Percentiles rank a stretch among this genome's conserved stretches.
Conservation (phyloP, 805 yeast genomes). For the Pichia cephalocereana region DNA sequence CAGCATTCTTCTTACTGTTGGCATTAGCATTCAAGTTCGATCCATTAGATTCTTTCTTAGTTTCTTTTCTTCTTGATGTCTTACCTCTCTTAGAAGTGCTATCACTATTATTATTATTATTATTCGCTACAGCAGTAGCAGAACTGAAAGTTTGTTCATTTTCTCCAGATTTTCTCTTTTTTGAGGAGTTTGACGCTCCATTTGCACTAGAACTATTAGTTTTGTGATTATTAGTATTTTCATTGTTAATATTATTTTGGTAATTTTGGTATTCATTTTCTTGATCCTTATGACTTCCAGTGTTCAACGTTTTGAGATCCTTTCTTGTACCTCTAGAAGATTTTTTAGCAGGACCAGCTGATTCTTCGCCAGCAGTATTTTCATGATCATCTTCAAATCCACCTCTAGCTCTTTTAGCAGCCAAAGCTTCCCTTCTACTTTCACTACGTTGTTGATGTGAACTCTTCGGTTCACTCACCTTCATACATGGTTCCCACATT, state of each 20-base stretch:
- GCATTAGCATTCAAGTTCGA: background rate
- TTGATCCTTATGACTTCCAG: background rate
- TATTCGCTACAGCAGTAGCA: background rate
- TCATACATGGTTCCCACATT: constrained; percentile 85
- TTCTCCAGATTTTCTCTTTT: background rate
- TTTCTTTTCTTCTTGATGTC: background rate
- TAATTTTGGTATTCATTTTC: background rate
- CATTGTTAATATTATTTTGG: background rate
- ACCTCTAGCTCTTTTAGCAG: constrained; percentile 62
- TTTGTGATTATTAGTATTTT: background rate
- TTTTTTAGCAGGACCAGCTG: constrained; percentile 4
- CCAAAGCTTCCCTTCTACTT: constrained; percentile 80
- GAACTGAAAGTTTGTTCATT: background rate
- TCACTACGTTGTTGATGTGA: constrained; percentile 76
- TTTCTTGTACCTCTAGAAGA: background rate
- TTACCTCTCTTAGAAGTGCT: background rate
- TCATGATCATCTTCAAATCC: constrained; percentile 19
- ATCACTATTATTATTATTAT: background rate
- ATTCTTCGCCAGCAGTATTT: constrained; percentile 15
- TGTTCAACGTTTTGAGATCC: background rate
- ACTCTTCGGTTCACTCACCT: constrained; percentile 45
- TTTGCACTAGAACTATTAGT: background rate
- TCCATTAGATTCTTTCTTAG: background rate
- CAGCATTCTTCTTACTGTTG: background rate
- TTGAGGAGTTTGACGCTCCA: background rate